A percentile compares a stretch with the other conserved stretches of the same genome.
Evolutionary conservation across 352 stramenopile genomes (phyloP).

Genomic region (Phytophthora citrophthora): DNA sequence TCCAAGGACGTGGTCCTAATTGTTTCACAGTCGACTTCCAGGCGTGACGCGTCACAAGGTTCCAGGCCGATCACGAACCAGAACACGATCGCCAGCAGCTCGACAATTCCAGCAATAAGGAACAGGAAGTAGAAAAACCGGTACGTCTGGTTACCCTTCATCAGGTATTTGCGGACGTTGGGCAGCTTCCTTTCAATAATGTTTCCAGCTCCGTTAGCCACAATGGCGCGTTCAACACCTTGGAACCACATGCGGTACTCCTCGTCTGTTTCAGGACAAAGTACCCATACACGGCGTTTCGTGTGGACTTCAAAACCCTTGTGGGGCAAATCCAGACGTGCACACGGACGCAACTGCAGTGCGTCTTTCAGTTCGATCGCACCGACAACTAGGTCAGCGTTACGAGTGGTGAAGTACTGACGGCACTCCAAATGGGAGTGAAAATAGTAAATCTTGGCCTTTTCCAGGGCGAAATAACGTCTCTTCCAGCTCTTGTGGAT

Average conservation of each 20-base stretch:
- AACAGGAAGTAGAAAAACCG: slow-evolving; percentile 85
- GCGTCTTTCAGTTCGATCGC: slow-evolving; percentile 87
- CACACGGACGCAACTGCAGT: slow-evolving; percentile 80
- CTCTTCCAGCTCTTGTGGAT: slow-evolving; percentile 90
- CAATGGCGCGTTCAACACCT: slow-evolving; percentile 78
- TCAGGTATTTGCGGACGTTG: slow-evolving; percentile 90
- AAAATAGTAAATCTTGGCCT: slow-evolving; percentile 92
- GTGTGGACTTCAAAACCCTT: slow-evolving; percentile 86
- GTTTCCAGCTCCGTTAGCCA: slow-evolving; percentile 77
- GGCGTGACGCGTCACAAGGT: slow-evolving; percentile 68
- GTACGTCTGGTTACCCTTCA: slow-evolving; percentile 88
- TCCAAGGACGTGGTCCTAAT: slow-evolving; percentile 70
- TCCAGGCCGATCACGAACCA: slow-evolving; percentile 84
- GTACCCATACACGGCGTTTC: slow-evolving; percentile 87
- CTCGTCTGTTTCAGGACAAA: slow-evolving; percentile 86
- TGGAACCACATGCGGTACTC: slow-evolving; percentile 91
- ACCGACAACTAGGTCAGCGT: slow-evolving; percentile 80
- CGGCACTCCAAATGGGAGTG: slow-evolving; percentile 86
- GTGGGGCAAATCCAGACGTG: slow-evolving; percentile 79
- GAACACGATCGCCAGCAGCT: slow-evolving; percentile 78
- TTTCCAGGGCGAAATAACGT: slow-evolving; percentile 87
- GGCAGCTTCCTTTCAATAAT: slow-evolving; percentile 88
- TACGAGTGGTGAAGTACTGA: slow-evolving; percentile 88
- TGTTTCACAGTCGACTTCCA: slow-evolving; percentile 60
- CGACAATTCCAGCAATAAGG: slow-evolving; percentile 69